phyloP scores from a whole-genome alignment of 495 filamentous ascomycete species.

The Talaromyces proteolyticus region DNA sequence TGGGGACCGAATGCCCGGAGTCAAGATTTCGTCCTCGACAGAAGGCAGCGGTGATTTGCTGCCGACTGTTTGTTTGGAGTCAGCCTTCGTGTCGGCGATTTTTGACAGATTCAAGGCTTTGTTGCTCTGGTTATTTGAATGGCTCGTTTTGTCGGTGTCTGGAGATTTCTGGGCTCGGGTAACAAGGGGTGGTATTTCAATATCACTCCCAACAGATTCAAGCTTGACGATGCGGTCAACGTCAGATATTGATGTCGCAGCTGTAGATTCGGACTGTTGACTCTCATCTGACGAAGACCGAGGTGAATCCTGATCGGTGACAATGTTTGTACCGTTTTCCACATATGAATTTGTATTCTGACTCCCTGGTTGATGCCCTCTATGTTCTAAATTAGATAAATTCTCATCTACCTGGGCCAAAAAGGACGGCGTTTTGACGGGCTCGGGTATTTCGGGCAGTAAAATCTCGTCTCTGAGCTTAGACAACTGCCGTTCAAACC shows the following conservation, averaged over 20 bases:
- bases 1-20: constrained; percentile 46
- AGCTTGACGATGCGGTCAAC: constrained; percentile 17
- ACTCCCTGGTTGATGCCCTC: background rate
- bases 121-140: background rate
- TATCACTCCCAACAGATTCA: constrained; percentile 12
- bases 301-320: constrained; percentile 24
- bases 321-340: constrained; percentile 1
- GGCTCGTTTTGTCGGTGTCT: no score
- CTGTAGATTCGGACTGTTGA: constrained; percentile 32
- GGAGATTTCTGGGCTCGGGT: background rate
- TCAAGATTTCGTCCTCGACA: constrained; percentile 31
- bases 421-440: constrained; percentile 1
- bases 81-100: background rate
- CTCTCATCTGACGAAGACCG: constrained; percentile 23
- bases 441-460: constrained; percentile 18
- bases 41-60: constrained; percentile 20
- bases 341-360: constrained; percentile 10
- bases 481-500: constrained; percentile 32
- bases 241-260: constrained; percentile 32
- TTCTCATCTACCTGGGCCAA: constrained; percentile 1
- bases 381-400: constrained; percentile 8
- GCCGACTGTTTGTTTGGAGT: background rate
- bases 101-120: background rate
- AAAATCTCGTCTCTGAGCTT: constrained; percentile 33
- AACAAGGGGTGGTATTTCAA: background rate